Evolutionary conservation across 441 rosid genomes (phyloP).

Genomic region (Erodium chrysanthum): DNA sequence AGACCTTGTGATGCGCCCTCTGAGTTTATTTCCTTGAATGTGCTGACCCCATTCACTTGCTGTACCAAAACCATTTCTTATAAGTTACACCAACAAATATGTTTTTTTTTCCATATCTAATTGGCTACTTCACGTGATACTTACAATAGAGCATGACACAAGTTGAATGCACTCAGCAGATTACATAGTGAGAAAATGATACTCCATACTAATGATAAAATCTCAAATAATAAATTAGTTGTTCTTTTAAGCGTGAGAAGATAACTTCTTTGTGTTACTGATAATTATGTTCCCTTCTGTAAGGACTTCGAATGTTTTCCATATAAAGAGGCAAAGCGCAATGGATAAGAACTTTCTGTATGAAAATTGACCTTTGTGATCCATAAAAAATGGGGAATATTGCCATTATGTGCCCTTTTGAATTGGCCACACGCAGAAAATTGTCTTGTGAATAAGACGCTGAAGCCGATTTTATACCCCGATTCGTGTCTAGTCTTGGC

Average conservation of each 20-base stretch:
- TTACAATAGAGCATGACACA: too few relatives aligned
- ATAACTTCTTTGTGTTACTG: not conserved
- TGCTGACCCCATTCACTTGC: conserved; percentile 30
- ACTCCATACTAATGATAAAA: not conserved
- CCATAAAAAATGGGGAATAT: too few relatives aligned
- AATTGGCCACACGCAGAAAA: too few relatives aligned
- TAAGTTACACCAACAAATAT: not conserved
- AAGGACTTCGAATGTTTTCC: not conserved
- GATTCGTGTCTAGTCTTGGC: too few relatives aligned
- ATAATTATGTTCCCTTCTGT: not conserved
- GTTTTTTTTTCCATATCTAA: not conserved
- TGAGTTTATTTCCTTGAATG: conserved; percentile 22
- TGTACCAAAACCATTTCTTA: conserved; percentile 19
- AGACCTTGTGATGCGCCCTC: conserved; percentile 33
- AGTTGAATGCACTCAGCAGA: not conserved
- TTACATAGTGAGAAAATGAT: not conserved
- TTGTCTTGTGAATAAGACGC: too few relatives aligned
- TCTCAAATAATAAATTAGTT: not conserved
- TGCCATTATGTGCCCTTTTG: too few relatives aligned
- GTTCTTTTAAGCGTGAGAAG: not conserved
- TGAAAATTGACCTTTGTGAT: too few relatives aligned
- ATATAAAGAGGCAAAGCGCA: not conserved
- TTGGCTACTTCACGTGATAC: not conserved
- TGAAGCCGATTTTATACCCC: too few relatives aligned
- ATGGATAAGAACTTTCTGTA: not conserved